Evolutionary conservation across 371 early-diverging fungal species (phyloP).

Genomic region (Circinella umbellata): DNA sequence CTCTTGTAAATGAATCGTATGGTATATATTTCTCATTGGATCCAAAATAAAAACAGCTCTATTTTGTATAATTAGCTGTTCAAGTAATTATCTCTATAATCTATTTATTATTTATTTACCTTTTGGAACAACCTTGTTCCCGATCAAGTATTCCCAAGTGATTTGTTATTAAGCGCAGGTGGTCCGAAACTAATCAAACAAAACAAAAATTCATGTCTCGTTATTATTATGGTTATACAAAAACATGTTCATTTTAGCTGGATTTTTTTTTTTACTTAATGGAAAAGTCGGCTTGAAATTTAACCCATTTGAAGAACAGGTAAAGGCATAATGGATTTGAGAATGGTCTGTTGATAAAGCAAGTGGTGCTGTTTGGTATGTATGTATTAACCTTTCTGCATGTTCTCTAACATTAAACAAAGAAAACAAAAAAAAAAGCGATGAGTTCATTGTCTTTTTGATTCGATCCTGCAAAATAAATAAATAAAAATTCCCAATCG

Average conservation of each 20-base stretch:
- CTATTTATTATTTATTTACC: neutral
- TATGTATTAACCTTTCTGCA: neutral
- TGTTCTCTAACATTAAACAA: neutral
- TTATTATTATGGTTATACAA: too few species aligned
- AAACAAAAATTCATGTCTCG: too few species aligned
- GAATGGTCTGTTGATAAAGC: constrained; percentile 9
- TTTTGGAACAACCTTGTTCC: constrained; percentile 4
- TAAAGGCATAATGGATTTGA: constrained; percentile 4
- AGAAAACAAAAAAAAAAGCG: neutral
- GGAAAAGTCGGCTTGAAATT: neutral
- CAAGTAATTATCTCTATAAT: neutral
- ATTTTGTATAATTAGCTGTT: neutral
- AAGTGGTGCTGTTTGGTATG: neutral
- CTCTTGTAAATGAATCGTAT: neutral
- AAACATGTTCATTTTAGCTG: too few species aligned
- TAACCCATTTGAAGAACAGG: neutral
- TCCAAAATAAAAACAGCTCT: constrained; percentile 9
- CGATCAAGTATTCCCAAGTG: constrained; percentile 11
- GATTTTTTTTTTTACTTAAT: neutral
- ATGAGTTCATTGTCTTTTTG: neutral
- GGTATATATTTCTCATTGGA: neutral
- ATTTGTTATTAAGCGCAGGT: neutral
- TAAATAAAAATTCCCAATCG: neutral
- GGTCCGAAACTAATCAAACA: constrained; percentile 8
- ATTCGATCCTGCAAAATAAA: too few species aligned